phyloP scores from a whole-genome alignment of 1,284 basidiomycete species.

The Trametes pubescens region DNA sequence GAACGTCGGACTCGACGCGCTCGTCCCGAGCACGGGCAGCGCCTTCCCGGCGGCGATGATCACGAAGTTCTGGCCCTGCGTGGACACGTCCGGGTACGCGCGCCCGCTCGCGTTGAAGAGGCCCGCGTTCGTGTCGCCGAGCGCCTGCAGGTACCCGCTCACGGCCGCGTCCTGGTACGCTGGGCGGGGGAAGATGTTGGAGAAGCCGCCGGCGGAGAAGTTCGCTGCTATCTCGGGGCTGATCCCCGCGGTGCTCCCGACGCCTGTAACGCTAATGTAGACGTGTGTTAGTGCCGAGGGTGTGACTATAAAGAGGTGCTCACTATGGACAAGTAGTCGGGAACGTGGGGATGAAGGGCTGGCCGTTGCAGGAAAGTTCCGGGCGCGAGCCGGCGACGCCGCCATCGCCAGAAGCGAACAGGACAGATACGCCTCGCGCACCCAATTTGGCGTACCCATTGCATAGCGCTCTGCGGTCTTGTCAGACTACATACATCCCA shows the following conservation, averaged over 20 bases:
- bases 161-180: constrained; percentile 58
- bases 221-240: constrained; percentile 59
- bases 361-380: constrained; percentile 50
- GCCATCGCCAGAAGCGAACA: constrained; percentile 70
- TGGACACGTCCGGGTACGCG: constrained; percentile 20
- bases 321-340: constrained; percentile 64
- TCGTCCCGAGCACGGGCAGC: not conserved
- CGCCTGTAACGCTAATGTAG: constrained; percentile 64
- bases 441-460: constrained; percentile 53
- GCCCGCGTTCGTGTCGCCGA: constrained; percentile 56
- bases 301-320: constrained; percentile 11
- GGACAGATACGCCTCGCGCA: constrained; percentile 61
- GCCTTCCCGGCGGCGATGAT: not conserved
- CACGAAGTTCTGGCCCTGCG: constrained; percentile 35
- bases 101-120: constrained; percentile 59
- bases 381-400: constrained; percentile 69
- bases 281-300: not conserved
- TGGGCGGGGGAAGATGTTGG: constrained; percentile 63
- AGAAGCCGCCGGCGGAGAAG: constrained; percentile 74
- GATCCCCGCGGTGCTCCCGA: constrained; percentile 62
- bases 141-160: constrained; percentile 48
- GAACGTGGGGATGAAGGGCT: constrained; percentile 72
- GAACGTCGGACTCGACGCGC: constrained; percentile 51
- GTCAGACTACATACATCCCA: too few relatives aligned
- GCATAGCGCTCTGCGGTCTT: too few relatives aligned